These are phyloP conservation scores for Neurospora discreta DNA, from an alignment of 495 filamentous ascomycete species.

Conservation along the genomic window DNA sequence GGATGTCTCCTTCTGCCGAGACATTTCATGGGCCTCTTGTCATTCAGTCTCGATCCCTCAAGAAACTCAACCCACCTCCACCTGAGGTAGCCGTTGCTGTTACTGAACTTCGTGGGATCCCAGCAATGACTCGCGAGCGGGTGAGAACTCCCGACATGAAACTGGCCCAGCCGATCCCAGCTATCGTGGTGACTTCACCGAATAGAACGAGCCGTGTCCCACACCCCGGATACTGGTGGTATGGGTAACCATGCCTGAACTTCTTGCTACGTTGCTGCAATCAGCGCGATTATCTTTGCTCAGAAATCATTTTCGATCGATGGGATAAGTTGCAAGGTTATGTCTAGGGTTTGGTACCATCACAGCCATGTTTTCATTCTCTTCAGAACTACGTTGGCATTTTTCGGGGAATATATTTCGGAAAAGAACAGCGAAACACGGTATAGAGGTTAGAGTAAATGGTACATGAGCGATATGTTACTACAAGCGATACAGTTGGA, in stretches of 20 bases:
- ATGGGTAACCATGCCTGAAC: background rate
- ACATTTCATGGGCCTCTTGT: background rate
- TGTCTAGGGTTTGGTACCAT: background rate
- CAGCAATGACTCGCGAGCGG: background rate
- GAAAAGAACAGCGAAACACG: background rate
- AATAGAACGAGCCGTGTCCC: background rate
- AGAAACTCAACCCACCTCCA: background rate
- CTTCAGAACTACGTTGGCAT: background rate
- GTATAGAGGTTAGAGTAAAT: background rate
- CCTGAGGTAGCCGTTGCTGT: background rate
- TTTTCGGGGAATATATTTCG: background rate
- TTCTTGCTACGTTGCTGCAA: background rate
- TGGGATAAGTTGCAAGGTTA: background rate
- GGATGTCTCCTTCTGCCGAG: background rate
- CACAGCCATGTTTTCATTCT: background rate
- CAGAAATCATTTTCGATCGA: background rate
- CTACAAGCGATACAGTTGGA: background rate
- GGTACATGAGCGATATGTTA: background rate
- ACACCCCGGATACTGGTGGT: background rate
- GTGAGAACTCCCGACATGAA: background rate
- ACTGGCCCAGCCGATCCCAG: background rate
- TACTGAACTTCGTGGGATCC: background rate
- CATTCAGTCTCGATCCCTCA: background rate
- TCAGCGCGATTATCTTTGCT: background rate
- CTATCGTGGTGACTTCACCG: background rate